phyloP scores from a whole-genome alignment of 352 stramenopile species.

The Globisporangium barbulae region DNA sequence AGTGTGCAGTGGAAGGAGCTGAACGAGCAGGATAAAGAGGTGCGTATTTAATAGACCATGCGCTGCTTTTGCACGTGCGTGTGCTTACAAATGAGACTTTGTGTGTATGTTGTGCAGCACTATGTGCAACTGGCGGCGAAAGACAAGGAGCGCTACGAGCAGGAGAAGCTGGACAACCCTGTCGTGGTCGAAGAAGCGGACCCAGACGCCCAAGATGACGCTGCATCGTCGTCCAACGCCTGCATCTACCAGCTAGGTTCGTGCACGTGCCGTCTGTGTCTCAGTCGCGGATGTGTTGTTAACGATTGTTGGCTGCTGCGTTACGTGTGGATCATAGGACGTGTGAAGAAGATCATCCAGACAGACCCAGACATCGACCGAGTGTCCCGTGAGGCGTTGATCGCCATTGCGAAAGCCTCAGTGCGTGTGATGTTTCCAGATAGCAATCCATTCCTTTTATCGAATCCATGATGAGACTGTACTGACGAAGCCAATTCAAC shows the following conservation, averaged over 20 bases:
- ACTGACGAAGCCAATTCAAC: not conserved
- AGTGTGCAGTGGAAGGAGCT: slow-evolving; percentile 90
- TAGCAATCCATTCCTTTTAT: not conserved
- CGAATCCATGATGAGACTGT: not conserved
- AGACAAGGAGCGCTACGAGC: slow-evolving; percentile 85
- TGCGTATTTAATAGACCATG: slow-evolving; percentile 7
- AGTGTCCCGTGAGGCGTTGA: slow-evolving; percentile 89
- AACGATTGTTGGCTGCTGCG: not conserved
- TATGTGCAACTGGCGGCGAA: slow-evolving; percentile 83
- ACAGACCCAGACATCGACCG: slow-evolving; percentile 90
- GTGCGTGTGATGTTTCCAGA: slow-evolving; percentile 27
- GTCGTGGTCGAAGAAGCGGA: slow-evolving; percentile 51
- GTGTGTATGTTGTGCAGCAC: slow-evolving; percentile 18
- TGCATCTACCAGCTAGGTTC: slow-evolving; percentile 58
- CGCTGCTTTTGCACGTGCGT: no score
- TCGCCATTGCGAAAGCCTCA: slow-evolving; percentile 91
- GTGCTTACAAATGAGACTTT: not conserved
- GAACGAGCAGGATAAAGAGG: slow-evolving; percentile 76
- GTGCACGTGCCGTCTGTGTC: not conserved
- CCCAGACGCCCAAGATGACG: slow-evolving; percentile 33
- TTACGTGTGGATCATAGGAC: slow-evolving; percentile 25
- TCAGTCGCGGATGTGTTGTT: not conserved
- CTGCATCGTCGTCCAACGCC: slow-evolving; percentile 24
- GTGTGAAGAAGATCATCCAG: slow-evolving; percentile 93
- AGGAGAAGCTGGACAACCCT: slow-evolving; percentile 69